phyloP scores from a whole-genome alignment of 331 rosid species.

The Pyracantha coccinea region DNA sequence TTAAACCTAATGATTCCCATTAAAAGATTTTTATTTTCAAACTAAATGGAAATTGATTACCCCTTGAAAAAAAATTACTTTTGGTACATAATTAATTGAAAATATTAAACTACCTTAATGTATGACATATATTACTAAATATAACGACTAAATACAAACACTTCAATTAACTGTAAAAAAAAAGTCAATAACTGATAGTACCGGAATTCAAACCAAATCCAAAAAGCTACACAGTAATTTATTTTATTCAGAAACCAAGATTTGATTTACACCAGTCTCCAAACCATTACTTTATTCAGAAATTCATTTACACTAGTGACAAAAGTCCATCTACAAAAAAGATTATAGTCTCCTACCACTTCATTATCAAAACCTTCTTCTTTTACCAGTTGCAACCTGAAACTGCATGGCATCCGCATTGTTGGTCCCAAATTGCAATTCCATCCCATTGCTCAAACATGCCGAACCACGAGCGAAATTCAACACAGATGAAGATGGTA shows the following conservation, averaged over 20 bases:
- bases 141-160: no score
- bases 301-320: not conserved
- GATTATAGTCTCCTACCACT: not conserved
- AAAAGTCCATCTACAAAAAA: not conserved
- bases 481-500: conserved; percentile 6
- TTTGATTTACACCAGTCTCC: not conserved
- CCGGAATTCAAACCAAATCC: not conserved
- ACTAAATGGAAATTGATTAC: not conserved
- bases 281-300: not conserved
- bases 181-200: no score
- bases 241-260: not conserved
- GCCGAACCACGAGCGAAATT: conserved; percentile 1
- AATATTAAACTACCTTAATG: no score
- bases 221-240: not conserved
- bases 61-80: not conserved
- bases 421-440: not conserved
- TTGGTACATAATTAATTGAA: not conserved
- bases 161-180: no score
- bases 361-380: not conserved
- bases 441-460: not conserved
- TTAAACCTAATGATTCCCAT: not conserved
- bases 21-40: no score
- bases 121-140: no score
- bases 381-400: not conserved
- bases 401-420: not conserved